phyloP scores from a whole-genome alignment of 2,329 filamentous ascomycete species.

The Penicillium paneum region DNA sequence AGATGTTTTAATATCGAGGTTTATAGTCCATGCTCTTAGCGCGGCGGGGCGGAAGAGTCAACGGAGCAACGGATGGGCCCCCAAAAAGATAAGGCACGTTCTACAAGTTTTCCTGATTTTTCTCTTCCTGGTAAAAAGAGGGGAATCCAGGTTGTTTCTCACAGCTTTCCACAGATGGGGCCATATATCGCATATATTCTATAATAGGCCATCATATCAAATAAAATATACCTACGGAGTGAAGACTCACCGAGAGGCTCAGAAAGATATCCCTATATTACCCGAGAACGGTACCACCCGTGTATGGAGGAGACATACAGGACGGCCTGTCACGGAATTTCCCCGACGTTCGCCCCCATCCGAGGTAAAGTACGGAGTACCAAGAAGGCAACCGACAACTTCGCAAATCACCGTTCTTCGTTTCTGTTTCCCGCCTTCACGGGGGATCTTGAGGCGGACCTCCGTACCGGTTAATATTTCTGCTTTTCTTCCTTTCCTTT shows the following conservation, averaged over 20 bases:
- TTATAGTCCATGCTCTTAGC: conserved; percentile 3
- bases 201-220: background rate
- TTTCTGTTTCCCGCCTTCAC: background rate
- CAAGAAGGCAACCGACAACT: background rate
- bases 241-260: conserved; percentile 17
- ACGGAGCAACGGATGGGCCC: conserved; percentile 2
- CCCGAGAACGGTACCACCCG: conserved; percentile 15
- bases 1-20: background rate
- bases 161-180: too few species aligned
- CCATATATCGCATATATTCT: background rate
- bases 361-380: background rate
- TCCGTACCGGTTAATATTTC: conserved; percentile 4
- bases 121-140: background rate
- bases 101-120: conserved; percentile 7
- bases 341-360: conserved; percentile 3
- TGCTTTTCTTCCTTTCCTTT: background rate
- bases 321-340: conserved; percentile 7
- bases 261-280: conserved; percentile 19
- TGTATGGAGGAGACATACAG: background rate
- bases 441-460: background rate
- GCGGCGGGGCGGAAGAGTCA: conserved; percentile 4
- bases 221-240: background rate
- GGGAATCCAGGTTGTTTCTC: background rate
- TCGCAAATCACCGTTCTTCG: background rate
- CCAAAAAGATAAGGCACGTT: conserved; percentile 15